These are phyloP conservation scores for Sphagnum tenellum DNA, from an alignment of 225 moss, liverwort and hornwort species.

Conservation along the genomic window DNA sequence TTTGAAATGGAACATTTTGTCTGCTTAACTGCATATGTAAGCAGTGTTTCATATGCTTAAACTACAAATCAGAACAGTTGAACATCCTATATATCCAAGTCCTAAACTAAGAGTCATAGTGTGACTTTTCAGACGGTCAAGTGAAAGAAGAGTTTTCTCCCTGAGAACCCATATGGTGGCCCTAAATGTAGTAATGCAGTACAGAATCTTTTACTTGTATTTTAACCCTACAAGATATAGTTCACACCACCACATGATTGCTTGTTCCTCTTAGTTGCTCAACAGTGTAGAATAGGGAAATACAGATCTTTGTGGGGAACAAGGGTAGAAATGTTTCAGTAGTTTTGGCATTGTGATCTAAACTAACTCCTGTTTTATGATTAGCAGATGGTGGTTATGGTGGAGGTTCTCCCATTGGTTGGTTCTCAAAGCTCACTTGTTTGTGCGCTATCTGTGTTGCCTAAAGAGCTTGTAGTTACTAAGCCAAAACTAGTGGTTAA, in stretches of 20 bases:
- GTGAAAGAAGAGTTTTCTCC: too few relatives aligned
- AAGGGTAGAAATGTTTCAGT: not conserved
- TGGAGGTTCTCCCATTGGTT: constrained; percentile 70
- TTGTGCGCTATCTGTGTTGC: constrained; percentile 64
- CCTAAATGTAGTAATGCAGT: too few relatives aligned
- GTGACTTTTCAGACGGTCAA: too few relatives aligned
- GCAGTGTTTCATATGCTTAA: too few relatives aligned
- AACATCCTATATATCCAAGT: too few relatives aligned
- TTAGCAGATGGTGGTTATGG: constrained; percentile 77
- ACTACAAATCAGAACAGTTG: too few relatives aligned
- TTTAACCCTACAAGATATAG: too few relatives aligned
- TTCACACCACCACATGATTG: not conserved
- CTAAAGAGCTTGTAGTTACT: constrained; percentile 56
- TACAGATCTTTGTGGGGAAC: too few relatives aligned
- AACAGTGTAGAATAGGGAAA: not conserved
- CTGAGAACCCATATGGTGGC: too few relatives aligned
- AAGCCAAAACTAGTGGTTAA: constrained; percentile 72
- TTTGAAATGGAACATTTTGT: not conserved
- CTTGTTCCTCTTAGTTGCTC: not conserved
- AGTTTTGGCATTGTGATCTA: not conserved
- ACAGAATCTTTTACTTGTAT: too few relatives aligned
- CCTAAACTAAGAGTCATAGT: too few relatives aligned
- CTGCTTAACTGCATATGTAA: too few relatives aligned
- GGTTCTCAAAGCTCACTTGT: constrained; percentile 37
- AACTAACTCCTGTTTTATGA: constrained; percentile 6